Percentiles rank a stretch among this genome's conserved stretches.
Conservation (phyloP, 2,329 filamentous ascomycete species). For the Fonsecaea erecta region DNA sequence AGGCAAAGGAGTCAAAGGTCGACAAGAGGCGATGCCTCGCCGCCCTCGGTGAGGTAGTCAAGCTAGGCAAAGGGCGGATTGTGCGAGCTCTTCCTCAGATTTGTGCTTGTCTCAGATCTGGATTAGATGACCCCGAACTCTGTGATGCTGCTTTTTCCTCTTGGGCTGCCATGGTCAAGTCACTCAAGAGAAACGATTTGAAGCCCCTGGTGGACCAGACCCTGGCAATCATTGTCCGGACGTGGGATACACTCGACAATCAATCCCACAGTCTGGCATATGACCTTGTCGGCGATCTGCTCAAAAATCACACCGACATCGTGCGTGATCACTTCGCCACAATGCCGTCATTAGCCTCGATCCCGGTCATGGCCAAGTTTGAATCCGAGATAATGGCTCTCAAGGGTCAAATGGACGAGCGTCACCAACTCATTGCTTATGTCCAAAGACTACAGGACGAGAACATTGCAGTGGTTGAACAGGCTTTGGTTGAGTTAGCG, state of each 20-base stretch:
- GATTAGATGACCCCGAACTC: slow-evolving; percentile 74
- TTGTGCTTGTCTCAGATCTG: slow-evolving; percentile 87
- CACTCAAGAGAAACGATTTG: slow-evolving; percentile 78
- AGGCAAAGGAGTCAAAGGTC: slow-evolving; percentile 59
- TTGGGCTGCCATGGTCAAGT: slow-evolving; percentile 78
- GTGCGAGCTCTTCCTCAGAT: slow-evolving; percentile 84
- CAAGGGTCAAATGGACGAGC: slow-evolving; percentile 67
- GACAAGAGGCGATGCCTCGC: slow-evolving; percentile 79
- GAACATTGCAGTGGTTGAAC: slow-evolving; percentile 80
- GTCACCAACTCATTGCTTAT: slow-evolving; percentile 72
- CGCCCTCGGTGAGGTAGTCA: slow-evolving; percentile 87
- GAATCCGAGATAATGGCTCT: slow-evolving; percentile 68
- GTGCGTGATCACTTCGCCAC: slow-evolving; percentile 71
- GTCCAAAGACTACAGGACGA: slow-evolving; percentile 77
- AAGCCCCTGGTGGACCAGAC: slow-evolving; percentile 83
- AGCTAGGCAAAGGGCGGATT: slow-evolving; percentile 72
- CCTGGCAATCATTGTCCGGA: slow-evolving; percentile 80
- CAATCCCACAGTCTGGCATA: slow-evolving; percentile 64
- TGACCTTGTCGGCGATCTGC: slow-evolving; percentile 66
- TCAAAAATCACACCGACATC: slow-evolving; percentile 65
- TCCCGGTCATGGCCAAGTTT: slow-evolving; percentile 70
- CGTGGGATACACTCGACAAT: slow-evolving; percentile 73
- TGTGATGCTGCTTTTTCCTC: slow-evolving; percentile 78
- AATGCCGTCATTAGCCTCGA: slow-evolving; percentile 75
- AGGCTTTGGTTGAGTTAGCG: slow-evolving; percentile 77